Conservation (phyloP, 495 filamentous ascomycete species). For the Immersiella caudata region DNA sequence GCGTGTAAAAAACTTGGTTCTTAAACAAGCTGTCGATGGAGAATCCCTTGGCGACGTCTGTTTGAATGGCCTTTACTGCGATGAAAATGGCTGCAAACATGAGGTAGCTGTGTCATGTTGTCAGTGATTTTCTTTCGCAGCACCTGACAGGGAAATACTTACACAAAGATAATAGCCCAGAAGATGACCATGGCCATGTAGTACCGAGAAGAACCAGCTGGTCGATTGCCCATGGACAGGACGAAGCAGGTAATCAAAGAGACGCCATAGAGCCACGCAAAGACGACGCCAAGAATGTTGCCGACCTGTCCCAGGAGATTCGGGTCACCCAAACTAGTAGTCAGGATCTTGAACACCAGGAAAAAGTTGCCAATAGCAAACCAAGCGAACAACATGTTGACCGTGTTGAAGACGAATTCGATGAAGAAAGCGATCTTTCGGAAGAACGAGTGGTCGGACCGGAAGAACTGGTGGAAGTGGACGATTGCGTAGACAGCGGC, state of each 20-base stretch:
- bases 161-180: constrained; percentile 94
- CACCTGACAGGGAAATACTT: constrained; percentile 35
- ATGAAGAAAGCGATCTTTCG: constrained; percentile 87
- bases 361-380: constrained; percentile 99
- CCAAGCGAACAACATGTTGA: constrained; percentile 99
- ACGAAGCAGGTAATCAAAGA: constrained; percentile 95
- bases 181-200: constrained; percentile 98
- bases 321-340: constrained; percentile 71
- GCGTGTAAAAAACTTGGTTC: constrained; percentile 87
- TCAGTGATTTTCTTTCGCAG: constrained; percentile 25
- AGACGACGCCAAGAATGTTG: constrained; percentile 79
- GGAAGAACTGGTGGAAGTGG: constrained; percentile 92
- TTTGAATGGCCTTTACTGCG: constrained; percentile 80
- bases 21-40: constrained; percentile 71
- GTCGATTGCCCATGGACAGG: constrained; percentile 90
- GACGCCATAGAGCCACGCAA: constrained; percentile 94
- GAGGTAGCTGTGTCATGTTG: constrained; percentile 64
- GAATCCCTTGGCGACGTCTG: constrained; percentile 65
- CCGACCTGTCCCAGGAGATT: constrained; percentile 74
- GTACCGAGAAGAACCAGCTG: constrained; percentile 87
- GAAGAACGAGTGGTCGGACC: constrained; percentile 84
- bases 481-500: constrained; percentile 93
- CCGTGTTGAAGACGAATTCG: constrained; percentile 90
- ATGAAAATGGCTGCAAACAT: constrained; percentile 95
- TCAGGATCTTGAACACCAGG: constrained; percentile 97